Percentiles rank a stretch among this genome's conserved stretches.
These are phyloP conservation scores for Beauveria bassiana DNA, from an alignment of 2,329 filamentous ascomycete species.

Conservation along the genomic window DNA sequence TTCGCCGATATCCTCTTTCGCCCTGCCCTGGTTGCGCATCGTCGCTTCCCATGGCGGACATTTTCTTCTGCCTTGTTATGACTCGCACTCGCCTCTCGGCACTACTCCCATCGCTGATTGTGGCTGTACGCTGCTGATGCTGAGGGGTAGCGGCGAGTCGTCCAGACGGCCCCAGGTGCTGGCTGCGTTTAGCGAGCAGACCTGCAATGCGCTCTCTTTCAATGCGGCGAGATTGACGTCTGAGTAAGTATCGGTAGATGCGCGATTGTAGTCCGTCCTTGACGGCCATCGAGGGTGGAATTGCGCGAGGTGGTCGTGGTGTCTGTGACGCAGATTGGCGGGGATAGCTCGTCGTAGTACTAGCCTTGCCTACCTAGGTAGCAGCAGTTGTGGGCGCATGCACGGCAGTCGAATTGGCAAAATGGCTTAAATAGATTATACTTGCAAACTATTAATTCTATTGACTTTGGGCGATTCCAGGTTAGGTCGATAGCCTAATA, in stretches of 20 bases:
- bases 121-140: slow-evolving; percentile 11
- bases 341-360: slow-evolving; percentile 64
- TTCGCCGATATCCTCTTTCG: slow-evolving; percentile 65
- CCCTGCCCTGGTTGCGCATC: slow-evolving; percentile 24
- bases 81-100: slow-evolving; percentile 19
- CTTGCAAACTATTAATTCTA: too few species aligned
- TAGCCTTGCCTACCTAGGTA: slow-evolving; percentile 24
- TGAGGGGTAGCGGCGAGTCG: slow-evolving; percentile 21
- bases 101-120: slow-evolving; percentile 26
- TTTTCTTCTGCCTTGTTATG: slow-evolving; percentile 20
- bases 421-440: slow-evolving; percentile 21
- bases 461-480: too few species aligned
- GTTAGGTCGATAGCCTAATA: too few species aligned
- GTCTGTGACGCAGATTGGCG: slow-evolving; percentile 50
- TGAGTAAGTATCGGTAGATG: slow-evolving; percentile 67
- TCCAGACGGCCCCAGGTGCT: slow-evolving; percentile 36
- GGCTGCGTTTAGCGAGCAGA: slow-evolving; percentile 31
- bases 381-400: slow-evolving; percentile 29
- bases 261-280: slow-evolving; percentile 66
- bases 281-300: slow-evolving; percentile 63
- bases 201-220: slow-evolving; percentile 41
- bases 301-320: slow-evolving; percentile 57
- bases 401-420: slow-evolving; percentile 28
- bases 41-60: slow-evolving; percentile 20
- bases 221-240: slow-evolving; percentile 49